Base-by-base conservation (phyloP, 2,329 filamentous ascomycete genomes). In the Eutypella sp. region DNA sequence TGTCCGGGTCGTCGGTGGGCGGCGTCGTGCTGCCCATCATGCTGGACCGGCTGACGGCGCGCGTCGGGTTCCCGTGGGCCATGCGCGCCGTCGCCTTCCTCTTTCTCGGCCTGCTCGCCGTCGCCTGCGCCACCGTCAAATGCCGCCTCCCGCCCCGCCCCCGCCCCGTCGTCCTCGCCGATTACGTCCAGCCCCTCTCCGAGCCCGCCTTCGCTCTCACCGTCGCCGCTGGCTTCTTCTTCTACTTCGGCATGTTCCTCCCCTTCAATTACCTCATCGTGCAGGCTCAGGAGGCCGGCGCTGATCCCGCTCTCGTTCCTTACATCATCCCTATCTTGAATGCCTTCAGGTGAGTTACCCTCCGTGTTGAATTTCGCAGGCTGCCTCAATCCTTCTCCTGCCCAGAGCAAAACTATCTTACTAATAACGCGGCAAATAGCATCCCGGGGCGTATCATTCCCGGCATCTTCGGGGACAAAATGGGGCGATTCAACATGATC, bases 241-340 rank as follows among this genome's bases (percentile, higher is more conserved):
- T 82, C 67, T 75, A 77, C 66, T 65, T 66, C 66, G 73, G 74
- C 51, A 71, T 77, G 70, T 77, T 77, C 55, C 50, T 78, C 44
- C 75, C 75, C 3, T 76, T 78, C 60, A 76, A 72, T 57, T 78
- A 76, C 57, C 67, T 76, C 49, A 60, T 74, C 24, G 60, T 77
- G 18, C 73, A 76, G 58, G 74, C 75, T 5, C 48, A 67, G 52
- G 55, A 65, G 4, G 64, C 69, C 3, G 73, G 73, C 38, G 69
- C 76, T 57, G 62, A 64, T 13, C 42, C 64, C 15, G 55, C 51
- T 2, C 56, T 78, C 42, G 58, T 72, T 6, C 67, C 68, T 1
- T 78, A 78, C 53, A 58, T 78, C 18, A 52, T 78, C 4, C 67
- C 75, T 5, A 82, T 85, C 51, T 79, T 86, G 60, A 78, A 77